Base-by-base conservation (phyloP, 768 basidiomycete genomes). In the Clitopilus hobsonii region DNA sequence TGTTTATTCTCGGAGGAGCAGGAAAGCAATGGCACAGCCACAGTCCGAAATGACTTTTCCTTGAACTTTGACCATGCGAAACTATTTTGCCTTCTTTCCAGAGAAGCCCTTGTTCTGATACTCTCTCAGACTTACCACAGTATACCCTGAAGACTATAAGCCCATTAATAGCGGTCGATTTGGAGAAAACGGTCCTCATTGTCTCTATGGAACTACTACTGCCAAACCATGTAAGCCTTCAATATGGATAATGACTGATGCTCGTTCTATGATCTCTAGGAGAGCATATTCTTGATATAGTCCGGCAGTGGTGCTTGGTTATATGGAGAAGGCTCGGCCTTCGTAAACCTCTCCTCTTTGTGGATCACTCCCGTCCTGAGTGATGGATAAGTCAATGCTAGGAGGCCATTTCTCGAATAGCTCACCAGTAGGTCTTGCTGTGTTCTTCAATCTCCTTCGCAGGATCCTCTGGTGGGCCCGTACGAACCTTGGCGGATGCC, bases 1-100 rank as follows among this genome's bases (percentile, higher is more conserved):
- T 66, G 54, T 63, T 64, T 69, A 60, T 52, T 28, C 13, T 52
- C 24, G 49, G 54, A 22, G 59, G 48, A 56, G 16, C 30, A 47
- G 52, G 51, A 59, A 59, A 63, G 60, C 59, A 58, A 20, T 18
- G n/a, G 16, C 41, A 45, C 41, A 45, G 41, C 41, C 41, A 45
- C 41, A 2, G 4, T 36, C 3, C n/a, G 32, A n/a, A n/a, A n/a
- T n/a, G n/a, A n/a, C n/a, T n/a, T n/a, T 36, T 36, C 32, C 32
- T 36, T n/a, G n/a, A n/a, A n/a, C n/a, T n/a, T n/a, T n/a, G n/a
- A n/a, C n/a, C n/a, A n/a, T n/a, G n/a, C n/a, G n/a, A n/a, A n/a
- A n/a, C n/a, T n/a, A n/a, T n/a, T n/a, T n/a, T n/a, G n/a, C n/a
- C n/a, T n/a, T n/a, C n/a, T n/a, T n/a, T n/a, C n/a, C n/a, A n/a